Evolutionary conservation across 2,329 filamentous ascomycete species (phyloP), one percentile per base, ranked within the genome.

Genomic region (Sclerotinia sclerotiorum): DNA sequence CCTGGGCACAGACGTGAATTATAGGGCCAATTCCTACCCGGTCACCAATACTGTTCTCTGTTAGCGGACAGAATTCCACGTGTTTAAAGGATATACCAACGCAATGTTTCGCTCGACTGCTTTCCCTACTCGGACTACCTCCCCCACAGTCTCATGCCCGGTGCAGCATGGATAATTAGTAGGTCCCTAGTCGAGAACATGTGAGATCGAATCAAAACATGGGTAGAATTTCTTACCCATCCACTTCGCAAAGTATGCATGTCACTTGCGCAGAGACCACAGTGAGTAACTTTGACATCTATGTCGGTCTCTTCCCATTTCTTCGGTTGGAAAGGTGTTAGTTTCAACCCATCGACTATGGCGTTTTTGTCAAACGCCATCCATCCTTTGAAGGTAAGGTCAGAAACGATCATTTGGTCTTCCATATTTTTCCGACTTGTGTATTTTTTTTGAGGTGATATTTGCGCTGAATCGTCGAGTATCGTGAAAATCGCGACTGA

Each of bases 121-220:
- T 8, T 75, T 72, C 5, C 82, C 83, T 29, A 84, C 73, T 19
- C 78, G 79, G 24, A 79, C 77, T 6, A 80, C 80, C 19, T 73
- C 78, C 13, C 83, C 82, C 70, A 83, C 78, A 42, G 84, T 83
- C 68, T 84, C 83, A 73, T 84, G 83, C 39, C 83, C 83, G 8
- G 81, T 78, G 27, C 79, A 79, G 70, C 79, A 73, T 27, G 76
- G 76, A 63, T 75, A 78, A 72, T 66, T 72, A 75, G 74, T 82
- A 72, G 80, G 10, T 79, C 82, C 66, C 70, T 70, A 52, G 19
- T 46, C 13, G 17, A 32, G n/a, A n/a, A 52, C 39, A 29, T 5
- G 44, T 60, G 42, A 70, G 57, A 46, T 32, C n/a, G 19, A 21
- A 32, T 65, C 32, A 21, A 32, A 63, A 10, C 27, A 32, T 24